These are phyloP conservation scores for Hymenoscyphus fructigenus DNA, from an alignment of 2,329 filamentous ascomycete genomes.

Conservation along the genomic window DNA sequence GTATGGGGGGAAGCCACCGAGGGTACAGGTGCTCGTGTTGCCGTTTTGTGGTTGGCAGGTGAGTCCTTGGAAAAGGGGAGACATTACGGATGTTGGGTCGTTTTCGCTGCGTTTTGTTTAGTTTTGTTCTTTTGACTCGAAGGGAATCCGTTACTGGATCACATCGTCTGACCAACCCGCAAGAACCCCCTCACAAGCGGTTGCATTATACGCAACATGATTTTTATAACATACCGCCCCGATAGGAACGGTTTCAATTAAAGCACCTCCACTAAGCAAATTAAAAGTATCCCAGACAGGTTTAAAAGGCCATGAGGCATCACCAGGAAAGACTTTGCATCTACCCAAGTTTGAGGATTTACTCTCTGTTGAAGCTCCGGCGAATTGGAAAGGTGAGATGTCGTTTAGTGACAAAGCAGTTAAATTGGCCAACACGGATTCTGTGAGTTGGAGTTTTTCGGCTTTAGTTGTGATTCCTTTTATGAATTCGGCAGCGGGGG, in stretches of 20 bases:
- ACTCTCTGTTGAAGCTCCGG: background rate
- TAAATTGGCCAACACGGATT: background rate
- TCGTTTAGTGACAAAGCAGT: background rate
- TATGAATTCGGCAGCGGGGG: background rate
- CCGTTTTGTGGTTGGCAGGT: constrained; percentile 38
- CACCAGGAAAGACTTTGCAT: constrained; percentile 31
- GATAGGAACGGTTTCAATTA: constrained; percentile 46
- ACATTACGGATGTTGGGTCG: constrained; percentile 46
- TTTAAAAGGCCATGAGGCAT: constrained; percentile 47
- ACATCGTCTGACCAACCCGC: constrained; percentile 37
- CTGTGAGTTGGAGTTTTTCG: constrained; percentile 6
- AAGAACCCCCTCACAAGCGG: constrained; percentile 21
- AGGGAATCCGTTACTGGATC: constrained; percentile 37
- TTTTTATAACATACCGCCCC: constrained; percentile 44
- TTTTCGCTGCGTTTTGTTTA: constrained; percentile 30
- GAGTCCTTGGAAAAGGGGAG: constrained; percentile 44
- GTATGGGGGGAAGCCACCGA: constrained; percentile 32
- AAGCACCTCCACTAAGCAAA: constrained; percentile 41
- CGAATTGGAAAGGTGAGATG: constrained; percentile 1
- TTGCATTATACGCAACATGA: background rate
- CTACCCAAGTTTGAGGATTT: background rate
- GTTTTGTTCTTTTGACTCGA: background rate
- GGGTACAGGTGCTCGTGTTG: constrained; percentile 37
- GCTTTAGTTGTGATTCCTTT: background rate
- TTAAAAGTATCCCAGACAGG: constrained; percentile 48